A percentile compares a stretch with the other conserved stretches of the same genome.
These are phyloP conservation scores for Rutstroemia sp. DNA, from an alignment of 2,329 filamentous ascomycete genomes.

Conservation along the genomic window DNA sequence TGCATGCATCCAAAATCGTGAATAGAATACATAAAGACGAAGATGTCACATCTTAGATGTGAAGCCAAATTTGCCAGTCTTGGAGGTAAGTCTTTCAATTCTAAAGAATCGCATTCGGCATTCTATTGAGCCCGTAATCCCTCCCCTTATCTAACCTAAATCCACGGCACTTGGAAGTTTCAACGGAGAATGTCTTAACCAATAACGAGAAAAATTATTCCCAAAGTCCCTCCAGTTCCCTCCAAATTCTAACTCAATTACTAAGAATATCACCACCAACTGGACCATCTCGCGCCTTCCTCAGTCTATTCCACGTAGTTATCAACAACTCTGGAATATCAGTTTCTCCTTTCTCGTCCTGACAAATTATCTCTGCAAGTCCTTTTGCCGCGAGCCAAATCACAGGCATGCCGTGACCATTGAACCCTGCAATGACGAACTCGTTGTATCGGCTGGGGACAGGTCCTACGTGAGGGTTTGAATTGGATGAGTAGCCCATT, in stretches of 20 bases:
- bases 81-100: too few species aligned
- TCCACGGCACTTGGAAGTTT: too few species aligned
- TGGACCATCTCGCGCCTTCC: background rate
- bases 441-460: background rate
- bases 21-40: too few species aligned
- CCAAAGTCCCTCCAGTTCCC: too few species aligned
- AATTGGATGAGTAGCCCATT: constrained; percentile 8
- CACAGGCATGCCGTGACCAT: constrained; percentile 10
- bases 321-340: constrained; percentile 32
- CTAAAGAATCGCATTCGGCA: too few species aligned
- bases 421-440: constrained; percentile 7
- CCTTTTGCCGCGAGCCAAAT: constrained; percentile 34
- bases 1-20: too few species aligned
- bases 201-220: too few species aligned
- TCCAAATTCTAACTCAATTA: background rate
- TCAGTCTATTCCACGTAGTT: constrained; percentile 20
- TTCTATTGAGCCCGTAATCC: too few species aligned
- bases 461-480: background rate
- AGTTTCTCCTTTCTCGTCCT: constrained; percentile 19
- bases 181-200: too few species aligned
- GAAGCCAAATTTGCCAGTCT: too few species aligned
- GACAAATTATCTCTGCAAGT: constrained; percentile 34
- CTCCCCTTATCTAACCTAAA: too few species aligned
- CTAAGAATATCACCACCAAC: constrained; percentile 10
- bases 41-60: too few species aligned